phyloP scores from a whole-genome alignment of 116 monocot genomes.

The Trichopus zeylanicus region DNA sequence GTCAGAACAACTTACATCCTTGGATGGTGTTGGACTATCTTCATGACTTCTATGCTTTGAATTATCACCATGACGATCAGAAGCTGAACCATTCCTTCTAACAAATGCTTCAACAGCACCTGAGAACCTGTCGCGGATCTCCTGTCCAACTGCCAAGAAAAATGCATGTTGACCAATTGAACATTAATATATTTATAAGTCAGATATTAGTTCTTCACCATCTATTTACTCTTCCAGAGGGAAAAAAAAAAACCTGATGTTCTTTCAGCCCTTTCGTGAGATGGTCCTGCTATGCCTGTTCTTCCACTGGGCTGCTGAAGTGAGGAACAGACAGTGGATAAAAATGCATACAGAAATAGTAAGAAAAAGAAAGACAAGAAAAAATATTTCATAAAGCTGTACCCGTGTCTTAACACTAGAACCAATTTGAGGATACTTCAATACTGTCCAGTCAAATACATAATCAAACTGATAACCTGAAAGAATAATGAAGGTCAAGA shows the following conservation, averaged over 20 bases:
- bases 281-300: constrained; percentile 43
- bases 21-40: constrained; percentile 34
- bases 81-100: constrained; percentile 46
- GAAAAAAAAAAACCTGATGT: constrained; percentile 14
- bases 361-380: not conserved
- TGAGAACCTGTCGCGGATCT: constrained; percentile 63
- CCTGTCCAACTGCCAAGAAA: constrained; percentile 51
- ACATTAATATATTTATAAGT: not conserved
- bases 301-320: constrained; percentile 45
- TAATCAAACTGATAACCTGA: constrained; percentile 91
- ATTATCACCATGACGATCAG: constrained; percentile 40
- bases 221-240: not conserved
- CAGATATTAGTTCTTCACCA: not conserved
- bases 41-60: constrained; percentile 34
- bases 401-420: constrained; percentile 45
- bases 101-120: constrained; percentile 85
- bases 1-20: constrained; percentile 16
- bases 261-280: constrained; percentile 32
- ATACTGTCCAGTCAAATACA: constrained; percentile 85
- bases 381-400: constrained; percentile 6
- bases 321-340: constrained; percentile 3
- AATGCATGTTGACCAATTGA: not conserved
- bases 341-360: not conserved
- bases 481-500: constrained; percentile 1
- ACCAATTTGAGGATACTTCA: constrained; percentile 70